These are phyloP conservation scores for Blastocystis sp. DNA, from an alignment of 352 stramenopile species.

Conservation along the genomic window DNA sequence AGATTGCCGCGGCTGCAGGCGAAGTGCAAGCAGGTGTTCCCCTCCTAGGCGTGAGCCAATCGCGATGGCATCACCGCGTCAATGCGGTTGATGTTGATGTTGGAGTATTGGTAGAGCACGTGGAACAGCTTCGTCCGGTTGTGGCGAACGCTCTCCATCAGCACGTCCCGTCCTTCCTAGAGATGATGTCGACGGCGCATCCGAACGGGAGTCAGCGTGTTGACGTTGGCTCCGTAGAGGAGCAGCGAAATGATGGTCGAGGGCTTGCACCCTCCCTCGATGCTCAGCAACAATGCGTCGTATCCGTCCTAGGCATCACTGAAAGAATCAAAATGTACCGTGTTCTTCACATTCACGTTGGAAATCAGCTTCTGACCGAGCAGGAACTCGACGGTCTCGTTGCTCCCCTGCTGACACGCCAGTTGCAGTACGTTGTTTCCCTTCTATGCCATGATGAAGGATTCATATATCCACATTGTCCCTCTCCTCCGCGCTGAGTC, in stretches of 20 bases:
- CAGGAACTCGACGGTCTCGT: conserved; percentile 49
- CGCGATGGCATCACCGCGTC: neutral
- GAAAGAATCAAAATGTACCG: neutral
- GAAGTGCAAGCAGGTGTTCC: conserved; percentile 40
- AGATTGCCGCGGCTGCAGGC: conserved; percentile 8
- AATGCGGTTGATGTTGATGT: conserved; percentile 63
- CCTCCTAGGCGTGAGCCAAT: neutral
- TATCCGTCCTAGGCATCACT: conserved; percentile 4
- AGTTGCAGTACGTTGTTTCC: conserved; percentile 17
- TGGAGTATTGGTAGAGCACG: conserved; percentile 52
- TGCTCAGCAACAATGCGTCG: conserved; percentile 45
- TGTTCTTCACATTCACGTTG: conserved; percentile 44
- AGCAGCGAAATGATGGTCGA: conserved; percentile 17
- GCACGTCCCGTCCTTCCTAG: conserved; percentile 21
- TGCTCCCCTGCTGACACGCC: conserved; percentile 11
- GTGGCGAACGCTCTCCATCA: conserved; percentile 38
- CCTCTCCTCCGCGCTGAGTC: conserved; percentile 28
- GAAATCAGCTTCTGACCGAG: conserved; percentile 40
- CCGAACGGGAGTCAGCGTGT: conserved; percentile 10
- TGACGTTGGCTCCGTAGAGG: conserved; percentile 28
- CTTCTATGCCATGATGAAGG: neutral
- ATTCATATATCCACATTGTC: conserved; percentile 5
- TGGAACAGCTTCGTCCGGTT: conserved; percentile 44
- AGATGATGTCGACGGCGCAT: neutral
- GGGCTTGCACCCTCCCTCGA: conserved; percentile 24